phyloP scores from a whole-genome alignment of 345 rosid species.

The Lumnitzera littorea region DNA sequence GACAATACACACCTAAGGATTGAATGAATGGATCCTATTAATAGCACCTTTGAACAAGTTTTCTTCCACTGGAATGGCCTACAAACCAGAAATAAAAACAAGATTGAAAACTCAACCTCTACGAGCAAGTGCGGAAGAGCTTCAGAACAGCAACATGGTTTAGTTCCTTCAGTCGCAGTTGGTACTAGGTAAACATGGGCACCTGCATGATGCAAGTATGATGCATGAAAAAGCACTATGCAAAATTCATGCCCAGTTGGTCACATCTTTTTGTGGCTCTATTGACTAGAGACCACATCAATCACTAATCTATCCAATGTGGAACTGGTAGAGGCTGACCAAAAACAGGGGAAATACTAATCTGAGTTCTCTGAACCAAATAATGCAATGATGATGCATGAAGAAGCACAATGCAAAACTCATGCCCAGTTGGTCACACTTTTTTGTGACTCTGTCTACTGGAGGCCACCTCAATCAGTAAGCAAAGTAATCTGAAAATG shows the following conservation, averaged over 20 bases:
- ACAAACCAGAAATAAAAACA: slow-evolving; percentile 14
- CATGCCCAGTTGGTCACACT: too few relatives aligned
- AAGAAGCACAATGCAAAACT: too few relatives aligned
- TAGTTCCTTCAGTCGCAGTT: slow-evolving; percentile 19
- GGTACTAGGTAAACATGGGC: slow-evolving; percentile 13
- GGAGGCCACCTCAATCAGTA: too few relatives aligned
- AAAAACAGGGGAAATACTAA: too few relatives aligned
- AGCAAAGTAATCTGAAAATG: too few relatives aligned
- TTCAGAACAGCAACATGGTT: slow-evolving; percentile 19
- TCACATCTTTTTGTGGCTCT: background rate
- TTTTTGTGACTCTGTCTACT: too few relatives aligned
- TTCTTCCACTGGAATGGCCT: slow-evolving; percentile 14
- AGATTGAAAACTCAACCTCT: slow-evolving; percentile 20
- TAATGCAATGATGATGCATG: too few relatives aligned
- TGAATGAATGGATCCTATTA: slow-evolving; percentile 3
- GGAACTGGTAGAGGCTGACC: too few relatives aligned
- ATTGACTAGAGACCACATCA: slow-evolving; percentile 7
- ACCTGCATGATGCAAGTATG: slow-evolving; percentile 22
- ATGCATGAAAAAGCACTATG: slow-evolving; percentile 19
- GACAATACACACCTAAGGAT: background rate
- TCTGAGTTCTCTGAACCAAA: too few relatives aligned
- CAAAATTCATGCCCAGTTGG: slow-evolving; percentile 8
- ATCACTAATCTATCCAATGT: background rate
- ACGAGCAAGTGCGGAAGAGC: slow-evolving; percentile 21
- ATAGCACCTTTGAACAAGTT: slow-evolving; percentile 10